These are phyloP conservation scores for Cerioporus squamosus DNA, from an alignment of 1,284 basidiomycete genomes.

Conservation along the genomic window DNA sequence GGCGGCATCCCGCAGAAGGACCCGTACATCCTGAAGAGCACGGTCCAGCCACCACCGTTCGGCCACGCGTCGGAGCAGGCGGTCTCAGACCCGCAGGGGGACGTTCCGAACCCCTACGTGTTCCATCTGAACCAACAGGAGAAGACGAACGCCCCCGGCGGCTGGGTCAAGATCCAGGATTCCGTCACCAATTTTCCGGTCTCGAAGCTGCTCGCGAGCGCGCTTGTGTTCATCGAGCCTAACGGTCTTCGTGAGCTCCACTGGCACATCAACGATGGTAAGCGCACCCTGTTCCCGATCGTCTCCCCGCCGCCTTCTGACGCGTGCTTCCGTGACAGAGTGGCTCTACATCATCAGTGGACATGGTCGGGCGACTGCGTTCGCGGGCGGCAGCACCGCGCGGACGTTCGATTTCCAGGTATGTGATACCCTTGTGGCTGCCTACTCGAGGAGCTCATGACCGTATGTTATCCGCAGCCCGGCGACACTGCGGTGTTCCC, in stretches of 20 bases:
- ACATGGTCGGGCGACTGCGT: conserved; percentile 31
- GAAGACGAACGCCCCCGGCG: conserved; percentile 29
- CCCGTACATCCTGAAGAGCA: conserved; percentile 30
- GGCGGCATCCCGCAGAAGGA: conserved; percentile 31
- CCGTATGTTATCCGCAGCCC: conserved; percentile 8
- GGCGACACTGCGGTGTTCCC: conserved; percentile 35
- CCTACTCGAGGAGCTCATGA: no score
- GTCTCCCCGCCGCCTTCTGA: background rate
- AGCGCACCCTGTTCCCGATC: background rate
- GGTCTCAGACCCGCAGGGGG: conserved; percentile 31
- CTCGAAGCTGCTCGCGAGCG: conserved; percentile 29
- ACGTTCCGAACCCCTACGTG: conserved; percentile 30
- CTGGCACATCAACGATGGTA: conserved; percentile 32
- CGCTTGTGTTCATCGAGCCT: conserved; percentile 32
- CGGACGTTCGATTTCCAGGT: conserved; percentile 35
- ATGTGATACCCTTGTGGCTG: background rate
- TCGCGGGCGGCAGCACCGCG: conserved; percentile 28
- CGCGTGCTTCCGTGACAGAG: conserved; percentile 14
- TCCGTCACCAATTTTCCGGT: conserved; percentile 33
- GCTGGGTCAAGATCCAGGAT: conserved; percentile 35
- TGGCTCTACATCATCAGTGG: conserved; percentile 36
- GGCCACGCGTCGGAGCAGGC: conserved; percentile 31
- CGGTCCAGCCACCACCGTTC: conserved; percentile 24
- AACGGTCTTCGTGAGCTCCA: conserved; percentile 34
- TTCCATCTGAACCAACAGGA: conserved; percentile 32